A percentile compares a stretch with the other conserved stretches of the same genome.
These are phyloP conservation scores for Cydonia oblonga DNA, from an alignment of 331 rosid genomes.

Conservation along the genomic window DNA sequence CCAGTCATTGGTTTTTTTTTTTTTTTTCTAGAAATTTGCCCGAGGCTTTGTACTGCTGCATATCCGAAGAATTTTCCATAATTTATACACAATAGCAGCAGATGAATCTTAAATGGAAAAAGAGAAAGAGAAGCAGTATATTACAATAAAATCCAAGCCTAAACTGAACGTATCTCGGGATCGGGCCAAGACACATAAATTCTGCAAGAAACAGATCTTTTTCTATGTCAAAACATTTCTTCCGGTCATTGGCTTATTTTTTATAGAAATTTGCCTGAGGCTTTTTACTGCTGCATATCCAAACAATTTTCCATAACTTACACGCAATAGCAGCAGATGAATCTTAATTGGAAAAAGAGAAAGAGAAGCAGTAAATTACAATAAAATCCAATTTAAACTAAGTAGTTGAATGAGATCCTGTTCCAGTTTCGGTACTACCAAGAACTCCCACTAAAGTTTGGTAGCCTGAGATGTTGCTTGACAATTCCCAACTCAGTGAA, in stretches of 20 bases:
- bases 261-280: not conserved
- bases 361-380: not conserved
- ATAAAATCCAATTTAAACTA: not conserved
- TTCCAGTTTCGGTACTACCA: not conserved
- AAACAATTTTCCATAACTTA: not conserved
- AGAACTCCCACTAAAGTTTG: constrained; percentile 8
- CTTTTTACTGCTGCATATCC: not conserved
- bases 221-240: not conserved
- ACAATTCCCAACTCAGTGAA: constrained; percentile 55
- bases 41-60: not conserved
- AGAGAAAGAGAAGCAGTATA: not conserved
- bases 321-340: not conserved
- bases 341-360: not conserved
- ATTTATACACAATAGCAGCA: not conserved
- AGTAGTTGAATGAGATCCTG: not conserved
- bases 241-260: not conserved
- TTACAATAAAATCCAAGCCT: not conserved
- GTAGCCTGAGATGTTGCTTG: constrained; percentile 13
- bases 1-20: not conserved
- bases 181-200: not conserved
- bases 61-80: not conserved
- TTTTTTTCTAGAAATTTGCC: not conserved
- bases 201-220: not conserved
- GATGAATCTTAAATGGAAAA: not conserved
- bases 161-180: too few relatives aligned